Evolutionary conservation across 2,329 filamentous ascomycete species (phyloP), one percentile per base, ranked within the genome.

Genomic region (Leptoxyphium fumago): DNA sequence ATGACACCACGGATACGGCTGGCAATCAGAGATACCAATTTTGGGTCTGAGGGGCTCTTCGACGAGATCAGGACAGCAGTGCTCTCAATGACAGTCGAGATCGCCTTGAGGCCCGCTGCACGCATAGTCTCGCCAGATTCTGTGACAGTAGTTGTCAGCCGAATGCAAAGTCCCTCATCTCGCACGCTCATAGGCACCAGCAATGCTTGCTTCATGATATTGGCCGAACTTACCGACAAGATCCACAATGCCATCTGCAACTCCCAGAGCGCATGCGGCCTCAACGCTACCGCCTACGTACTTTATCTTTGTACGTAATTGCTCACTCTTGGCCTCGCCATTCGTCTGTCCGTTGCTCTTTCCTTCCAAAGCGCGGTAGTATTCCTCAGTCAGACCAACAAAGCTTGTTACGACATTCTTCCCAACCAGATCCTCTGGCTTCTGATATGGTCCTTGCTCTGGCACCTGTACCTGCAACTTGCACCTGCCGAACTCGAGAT

Each of bases 121-220:
- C 84, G 83, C 91, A 98, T 98, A 0, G 91, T 98, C 66, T 96
- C 89, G 45, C 91, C 91, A 15, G 91, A 96, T 71, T 98, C 89
- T 91, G 54, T 11, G 4, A n/a, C 15, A 13, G 39, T 42, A 14
- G 47, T 29, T 10, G 18, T 30, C 15, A 44, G 45, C 57, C 13
- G 10, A 7, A 26, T 26, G 21, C 7, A 26, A 26, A 4, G 21
- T 26, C 21, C 21, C 21, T 26, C 21, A 26, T 7, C 21, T 26
- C 7, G 21, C 21, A 26, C 21, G 21, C 7, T 7, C 21, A 7
- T 7, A 26, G 7, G 21, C 21, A 7, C 21, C 21, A 4, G 21
- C 21, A 26, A 26, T 7, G 21, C 21, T n/a, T n/a, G 43, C 30
- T 8, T 18, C 11, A 4, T 38, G 5, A 42, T 38, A 14, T 36